phyloP scores from a whole-genome alignment of 148 eudicot species.

The Rhododendron mucronatum region DNA sequence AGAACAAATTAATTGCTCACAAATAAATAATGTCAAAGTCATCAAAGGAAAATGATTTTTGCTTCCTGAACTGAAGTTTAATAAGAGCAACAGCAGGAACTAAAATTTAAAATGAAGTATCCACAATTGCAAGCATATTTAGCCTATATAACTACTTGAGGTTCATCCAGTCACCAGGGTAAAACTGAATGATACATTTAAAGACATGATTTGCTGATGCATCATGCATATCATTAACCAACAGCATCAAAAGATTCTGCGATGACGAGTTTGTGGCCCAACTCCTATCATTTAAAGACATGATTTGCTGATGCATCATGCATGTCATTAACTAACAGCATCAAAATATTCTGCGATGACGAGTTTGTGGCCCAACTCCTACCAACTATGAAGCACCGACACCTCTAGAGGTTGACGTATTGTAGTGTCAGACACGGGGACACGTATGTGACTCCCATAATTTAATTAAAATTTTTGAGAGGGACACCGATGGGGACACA shows the following conservation, averaged over 20 bases:
- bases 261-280: background rate
- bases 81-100: background rate
- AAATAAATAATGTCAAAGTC: background rate
- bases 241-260: background rate
- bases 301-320: background rate
- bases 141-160: background rate
- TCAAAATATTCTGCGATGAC: background rate
- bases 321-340: background rate
- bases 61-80: background rate
- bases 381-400: too few species aligned
- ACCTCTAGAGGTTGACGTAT: too few species aligned
- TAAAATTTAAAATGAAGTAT: background rate
- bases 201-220: background rate
- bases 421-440: too few species aligned
- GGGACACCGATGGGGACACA: too few species aligned
- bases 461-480: too few species aligned
- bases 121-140: background rate
- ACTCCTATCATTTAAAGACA: too few species aligned
- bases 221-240: background rate
- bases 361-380: too few species aligned
- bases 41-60: background rate
- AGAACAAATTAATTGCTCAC: background rate
- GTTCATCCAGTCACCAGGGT: background rate
- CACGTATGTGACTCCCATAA: too few species aligned
- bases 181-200: background rate